Base-by-base conservation (phyloP, 768 basidiomycete genomes). In the Calocybe indica region DNA sequence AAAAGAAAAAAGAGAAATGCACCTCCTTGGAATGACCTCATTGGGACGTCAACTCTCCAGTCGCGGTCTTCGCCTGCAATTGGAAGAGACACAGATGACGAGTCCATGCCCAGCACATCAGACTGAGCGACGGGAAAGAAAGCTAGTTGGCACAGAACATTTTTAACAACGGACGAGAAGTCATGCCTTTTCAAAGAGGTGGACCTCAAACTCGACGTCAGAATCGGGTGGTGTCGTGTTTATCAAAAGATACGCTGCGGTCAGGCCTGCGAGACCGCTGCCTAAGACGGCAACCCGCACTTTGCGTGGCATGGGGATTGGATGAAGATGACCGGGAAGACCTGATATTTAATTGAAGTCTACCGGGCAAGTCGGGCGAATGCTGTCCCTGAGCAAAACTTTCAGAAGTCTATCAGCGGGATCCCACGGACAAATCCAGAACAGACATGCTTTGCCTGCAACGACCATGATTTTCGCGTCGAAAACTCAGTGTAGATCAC, bases 1-100 rank as follows among this genome's bases (percentile, higher is more conserved):
- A 34, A 34, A 34, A 13, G 39, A n/a, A n/a, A 8, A 34, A 34
- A 34, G n/a, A 28, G 42, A 22, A 11, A 54, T 76, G 43, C 46
- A 82, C 85, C 85, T 67, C 82, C 82, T 72, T 90, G 86, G 58
- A 90, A 89, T 1, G 82, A 82, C 36, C 88, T 67, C 88, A 90
- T 90, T 0, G 88, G 88, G 0, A 88, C 86, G 58, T 90, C 87
- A 3, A 89, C 71, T 46, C 79, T 67, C 72, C 78, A 78, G 42
- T 73, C 63, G 33, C 67, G 57, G 14, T 62, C 62, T 7, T 62
- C 49, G 4, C 60, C 69, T 4, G 66, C 64, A 35, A 64, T 59
- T 12, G 66, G 62, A 5, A 80, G 45, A 6, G 77, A 77, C 35
- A 80, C 68, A 0, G 79, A 83, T 10, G 79, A 70, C 4, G 80